phyloP scores from a whole-genome alignment of 257 asterid species.

The Nicotiana noctiflora region DNA sequence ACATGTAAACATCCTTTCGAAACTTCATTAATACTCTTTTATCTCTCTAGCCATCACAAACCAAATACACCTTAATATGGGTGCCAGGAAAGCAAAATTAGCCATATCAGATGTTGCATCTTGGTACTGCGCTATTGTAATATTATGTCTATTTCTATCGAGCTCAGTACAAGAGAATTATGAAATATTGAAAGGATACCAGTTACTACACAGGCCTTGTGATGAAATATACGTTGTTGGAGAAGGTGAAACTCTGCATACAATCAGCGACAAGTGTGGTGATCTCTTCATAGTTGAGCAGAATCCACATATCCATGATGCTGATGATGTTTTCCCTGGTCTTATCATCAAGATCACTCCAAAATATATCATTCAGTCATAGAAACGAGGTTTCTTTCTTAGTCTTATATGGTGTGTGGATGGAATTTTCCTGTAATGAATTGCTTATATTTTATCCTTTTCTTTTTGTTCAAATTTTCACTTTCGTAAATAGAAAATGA shows the following conservation, averaged over 20 bases:
- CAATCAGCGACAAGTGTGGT: constrained; percentile 26
- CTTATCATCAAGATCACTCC: constrained; percentile 22
- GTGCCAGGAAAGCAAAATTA: background rate
- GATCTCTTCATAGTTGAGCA: constrained; percentile 24
- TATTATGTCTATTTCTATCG: constrained; percentile 11
- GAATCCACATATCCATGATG: constrained; percentile 25
- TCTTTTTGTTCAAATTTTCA: too few relatives aligned
- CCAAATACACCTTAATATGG: background rate
- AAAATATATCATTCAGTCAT: too few relatives aligned
- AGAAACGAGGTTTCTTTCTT: too few relatives aligned
- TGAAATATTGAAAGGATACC: constrained; percentile 6
- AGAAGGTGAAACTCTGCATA: constrained; percentile 28
- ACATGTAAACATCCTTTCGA: background rate
- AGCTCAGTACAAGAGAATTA: constrained; percentile 4
- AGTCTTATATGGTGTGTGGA: too few relatives aligned
- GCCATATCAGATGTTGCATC: constrained; percentile 15
- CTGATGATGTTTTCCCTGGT: constrained; percentile 27
- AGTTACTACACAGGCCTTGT: background rate
- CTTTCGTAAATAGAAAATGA: too few relatives aligned
- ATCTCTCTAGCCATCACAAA: background rate
- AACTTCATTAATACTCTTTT: background rate
- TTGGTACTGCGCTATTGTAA: constrained; percentile 14
- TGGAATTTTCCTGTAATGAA: too few relatives aligned
- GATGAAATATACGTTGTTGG: constrained; percentile 27
- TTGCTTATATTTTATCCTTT: too few relatives aligned